Evolutionary conservation across 495 filamentous ascomycete genomes (phyloP).

Genomic region (Lasiosphaeria ovina): DNA sequence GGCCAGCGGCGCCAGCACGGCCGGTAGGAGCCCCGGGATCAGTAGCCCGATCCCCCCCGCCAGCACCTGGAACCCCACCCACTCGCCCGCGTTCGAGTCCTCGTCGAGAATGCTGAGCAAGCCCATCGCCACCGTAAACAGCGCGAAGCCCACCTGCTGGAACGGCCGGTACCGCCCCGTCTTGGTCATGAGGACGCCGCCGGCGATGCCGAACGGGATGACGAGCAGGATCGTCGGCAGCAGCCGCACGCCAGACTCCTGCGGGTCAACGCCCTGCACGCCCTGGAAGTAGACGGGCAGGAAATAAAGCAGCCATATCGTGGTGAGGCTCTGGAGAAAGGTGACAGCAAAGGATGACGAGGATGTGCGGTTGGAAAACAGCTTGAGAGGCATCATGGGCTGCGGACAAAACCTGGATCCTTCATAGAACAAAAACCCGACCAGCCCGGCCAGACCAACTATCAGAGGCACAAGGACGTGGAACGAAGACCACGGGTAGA

Average conservation of each 20-base stretch:
- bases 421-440: slow-evolving; percentile 24
- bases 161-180: slow-evolving; percentile 40
- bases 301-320: slow-evolving; percentile 39
- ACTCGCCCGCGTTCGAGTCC: slow-evolving; percentile 27
- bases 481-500: slow-evolving; percentile 30
- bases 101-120: slow-evolving; percentile 34
- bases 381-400: slow-evolving; percentile 29
- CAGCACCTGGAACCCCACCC: slow-evolving; percentile 27
- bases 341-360: slow-evolving; percentile 41
- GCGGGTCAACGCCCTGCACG: slow-evolving; percentile 28
- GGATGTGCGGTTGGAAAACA: slow-evolving; percentile 33
- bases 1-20: slow-evolving; percentile 28
- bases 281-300: slow-evolving; percentile 47
- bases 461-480: slow-evolving; percentile 32
- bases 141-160: slow-evolving; percentile 31
- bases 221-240: slow-evolving; percentile 33
- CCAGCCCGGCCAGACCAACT: slow-evolving; percentile 22
- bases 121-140: slow-evolving; percentile 38
- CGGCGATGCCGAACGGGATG: slow-evolving; percentile 27
- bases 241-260: slow-evolving; percentile 34
- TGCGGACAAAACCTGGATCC: slow-evolving; percentile 33
- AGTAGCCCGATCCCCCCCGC: neutral
- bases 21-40: neutral
- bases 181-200: slow-evolving; percentile 36
- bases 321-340: slow-evolving; percentile 11